Percentiles rank a stretch among this genome's conserved stretches.
phyloP scores from a whole-genome alignment of 2,329 filamentous ascomycete species.

The Karstenula rhodostoma region DNA sequence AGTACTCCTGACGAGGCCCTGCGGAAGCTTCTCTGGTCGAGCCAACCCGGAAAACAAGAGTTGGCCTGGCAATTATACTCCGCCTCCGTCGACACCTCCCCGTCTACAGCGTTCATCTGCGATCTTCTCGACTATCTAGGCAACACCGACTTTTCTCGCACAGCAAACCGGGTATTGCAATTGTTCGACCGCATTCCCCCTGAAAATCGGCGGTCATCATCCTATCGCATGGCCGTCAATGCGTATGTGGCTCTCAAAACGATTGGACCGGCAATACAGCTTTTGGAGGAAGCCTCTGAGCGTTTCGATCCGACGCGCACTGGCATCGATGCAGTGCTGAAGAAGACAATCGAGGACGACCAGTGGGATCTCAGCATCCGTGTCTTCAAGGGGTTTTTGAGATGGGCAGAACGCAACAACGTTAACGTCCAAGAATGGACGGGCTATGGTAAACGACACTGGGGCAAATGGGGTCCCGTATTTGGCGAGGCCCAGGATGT shows the following conservation, averaged over 20 bases:
- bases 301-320: constrained; percentile 21
- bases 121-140: constrained; percentile 43
- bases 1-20: constrained; percentile 32
- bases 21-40: constrained; percentile 23
- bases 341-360: constrained; percentile 37
- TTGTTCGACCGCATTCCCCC: constrained; percentile 56
- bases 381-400: constrained; percentile 34
- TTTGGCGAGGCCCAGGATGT: constrained; percentile 36
- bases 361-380: constrained; percentile 48
- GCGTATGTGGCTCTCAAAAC: constrained; percentile 55
- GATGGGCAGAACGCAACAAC: constrained; percentile 10
- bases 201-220: constrained; percentile 48
- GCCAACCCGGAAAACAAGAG: constrained; percentile 33
- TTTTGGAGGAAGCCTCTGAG: constrained; percentile 53
- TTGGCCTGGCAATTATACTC: constrained; percentile 50
- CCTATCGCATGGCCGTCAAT: constrained; percentile 56
- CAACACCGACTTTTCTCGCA: constrained; percentile 30
- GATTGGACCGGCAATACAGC: constrained; percentile 45
- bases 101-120: constrained; percentile 19
- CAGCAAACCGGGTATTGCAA: constrained; percentile 54
- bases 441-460: constrained; percentile 8
- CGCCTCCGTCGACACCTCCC: constrained; percentile 27
- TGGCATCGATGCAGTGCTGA: constrained; percentile 42
- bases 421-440: constrained; percentile 12
- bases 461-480: constrained; percentile 21